Conservation (phyloP, 129 eudicot genomes). For the Pulicaria dysenterica region DNA sequence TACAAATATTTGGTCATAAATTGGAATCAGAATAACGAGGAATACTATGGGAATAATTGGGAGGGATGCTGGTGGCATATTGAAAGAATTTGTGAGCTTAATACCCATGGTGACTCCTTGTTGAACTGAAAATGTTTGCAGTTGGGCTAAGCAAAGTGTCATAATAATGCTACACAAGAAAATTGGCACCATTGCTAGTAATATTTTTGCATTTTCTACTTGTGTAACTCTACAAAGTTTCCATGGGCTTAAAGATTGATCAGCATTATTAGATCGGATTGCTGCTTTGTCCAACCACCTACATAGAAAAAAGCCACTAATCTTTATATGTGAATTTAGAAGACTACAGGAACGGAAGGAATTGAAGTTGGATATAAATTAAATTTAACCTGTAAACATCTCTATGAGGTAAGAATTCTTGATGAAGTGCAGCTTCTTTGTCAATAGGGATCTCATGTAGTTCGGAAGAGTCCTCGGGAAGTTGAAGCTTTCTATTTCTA, state of each 20-base stretch:
- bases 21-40: conserved; percentile 50
- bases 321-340: too few relatives aligned
- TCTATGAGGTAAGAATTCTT: conserved; percentile 63
- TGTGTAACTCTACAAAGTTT: conserved; percentile 82
- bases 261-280: conserved; percentile 30
- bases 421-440: conserved; percentile 49
- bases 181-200: conserved; percentile 66
- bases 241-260: conserved; percentile 50
- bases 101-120: conserved; percentile 84
- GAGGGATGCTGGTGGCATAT: conserved; percentile 72
- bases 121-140: conserved; percentile 68
- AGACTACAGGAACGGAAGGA: too few relatives aligned
- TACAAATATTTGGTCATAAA: conserved; percentile 58
- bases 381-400: conserved; percentile 55
- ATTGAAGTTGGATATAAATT: not conserved
- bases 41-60: conserved; percentile 60
- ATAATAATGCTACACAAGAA: conserved; percentile 58
- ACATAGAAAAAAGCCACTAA: not conserved
- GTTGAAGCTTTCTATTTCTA: conserved; percentile 60
- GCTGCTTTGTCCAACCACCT: conserved; percentile 90
- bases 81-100: conserved; percentile 50
- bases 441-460: conserved; percentile 62
- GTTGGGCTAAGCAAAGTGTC: conserved; percentile 85
- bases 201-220: conserved; percentile 81
- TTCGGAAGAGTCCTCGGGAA: conserved; percentile 48